Evolutionary conservation across 805 yeast species (phyloP), one percentile per base, ranked within the genome.

Genomic region (Starmerella geochares): DNA sequence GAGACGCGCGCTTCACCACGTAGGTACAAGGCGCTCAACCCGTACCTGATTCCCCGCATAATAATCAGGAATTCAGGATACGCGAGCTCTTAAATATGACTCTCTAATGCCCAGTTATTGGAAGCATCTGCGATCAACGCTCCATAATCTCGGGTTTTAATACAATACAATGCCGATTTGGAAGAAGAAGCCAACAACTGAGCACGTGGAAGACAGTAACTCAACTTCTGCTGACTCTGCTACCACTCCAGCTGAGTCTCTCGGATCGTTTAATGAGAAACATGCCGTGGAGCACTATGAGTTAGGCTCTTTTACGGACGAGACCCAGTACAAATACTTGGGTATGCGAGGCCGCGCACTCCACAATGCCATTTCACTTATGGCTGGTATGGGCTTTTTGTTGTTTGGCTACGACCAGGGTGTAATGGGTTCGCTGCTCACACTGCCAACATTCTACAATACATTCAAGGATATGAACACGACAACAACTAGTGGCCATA

Each of bases 341-440:
- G 55, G 57, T 1, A 8, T 49, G 20, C 36, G 36, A 3, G 57
- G 57, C 17, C 21, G 14, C 11, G 8, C 19, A 11, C 50, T 54
- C 9, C 55, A 54, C 24, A 40, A 43, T 13, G 60, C 70, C 27
- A 67, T 76, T 40, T 74, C 87, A 4, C 65, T 74, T 41, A 72
- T 77, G 39, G 81, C 87, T 44, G 78, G 79, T 46, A 62, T 73
- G 44, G 85, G 82, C 1, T 80, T 80, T 61, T 70, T 77, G 7
- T 71, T 82, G 47, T 82, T 83, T 59, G 90, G 90, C 50, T 83
- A 81, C 59, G 86, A 83, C 61, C 90, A 83, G 64, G 90, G 90
- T 62, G 75, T 83, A 46, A 81, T 82, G 86, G 57, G 57, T 7
- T 54, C 57, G 2, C 37, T 54, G 13, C 47, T 54, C 21, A 54